Base-by-base conservation (phyloP, 2,329 filamentous ascomycete species). In the Colletotrichum simmondsii region DNA sequence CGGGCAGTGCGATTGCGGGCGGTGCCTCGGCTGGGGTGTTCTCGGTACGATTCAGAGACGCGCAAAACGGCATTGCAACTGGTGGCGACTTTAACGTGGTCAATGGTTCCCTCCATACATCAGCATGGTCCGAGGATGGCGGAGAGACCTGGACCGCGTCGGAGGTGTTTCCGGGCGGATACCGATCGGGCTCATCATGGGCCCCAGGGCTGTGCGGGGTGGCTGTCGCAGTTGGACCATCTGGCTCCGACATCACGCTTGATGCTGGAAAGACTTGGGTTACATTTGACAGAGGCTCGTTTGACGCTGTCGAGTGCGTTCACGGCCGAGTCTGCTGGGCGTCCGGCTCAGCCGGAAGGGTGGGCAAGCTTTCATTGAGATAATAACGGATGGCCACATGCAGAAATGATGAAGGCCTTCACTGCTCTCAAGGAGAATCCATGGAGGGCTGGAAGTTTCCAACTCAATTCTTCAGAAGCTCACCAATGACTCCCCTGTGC, bases 161-260 rank as follows among this genome's bases (percentile, higher is more conserved):
- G 10, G 64, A 63, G 2, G 73, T 65, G 53, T 79, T 78, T 46
- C 79, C 80, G n/a, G 75, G 76, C 3, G 80, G 80, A 1, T 82
- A 81, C 60, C 78, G 80, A 11, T 81, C 80, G 5, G 80, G 80
- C 1, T 74, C 76, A 8, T 75, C 80, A 0, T 81, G 79, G 78
- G 73, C 80, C 10, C 76, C 75, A 7, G 78, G 78, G 1, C 54
- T 75, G 1, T 77, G 74, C 26, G 68, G 65, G 16, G 66, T 76
- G 3, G 80, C 80, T 6, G 52, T 81, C n/a, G 79, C 80, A 1
- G 80, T 81, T 14, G 80, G 80, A 1, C 79, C 80, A 7, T 80
- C 78, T 7, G 80, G 80, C 5, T 81, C 79, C 2, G 80, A 82
- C 37, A 56, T 79, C 37, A 81, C 77, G 5, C 24, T 79, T 7